Conservation (phyloP, 495 filamentous ascomycete genomes). For the Peziza echinospora region DNA sequence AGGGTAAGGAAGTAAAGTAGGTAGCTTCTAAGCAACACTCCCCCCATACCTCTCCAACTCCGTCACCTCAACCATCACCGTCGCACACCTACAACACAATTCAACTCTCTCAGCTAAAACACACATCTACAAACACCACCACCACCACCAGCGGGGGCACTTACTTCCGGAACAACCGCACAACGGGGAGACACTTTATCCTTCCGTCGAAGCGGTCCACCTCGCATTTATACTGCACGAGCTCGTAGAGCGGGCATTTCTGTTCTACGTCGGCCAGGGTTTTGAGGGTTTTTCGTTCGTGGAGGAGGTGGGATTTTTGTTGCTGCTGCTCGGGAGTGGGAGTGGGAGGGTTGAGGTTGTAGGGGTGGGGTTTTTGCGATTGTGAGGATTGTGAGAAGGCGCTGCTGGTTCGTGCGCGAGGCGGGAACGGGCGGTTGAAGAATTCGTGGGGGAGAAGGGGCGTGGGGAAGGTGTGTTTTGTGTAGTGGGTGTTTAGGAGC, state of each 20-base stretch:
- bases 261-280: conserved; percentile 4
- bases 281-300: background rate
- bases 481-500: too few species aligned
- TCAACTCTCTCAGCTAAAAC: background rate
- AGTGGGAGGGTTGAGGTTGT: background rate
- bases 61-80: conserved; percentile 15
- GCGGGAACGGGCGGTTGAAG: conserved; percentile 6
- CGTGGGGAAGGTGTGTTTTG: conserved; percentile 10
- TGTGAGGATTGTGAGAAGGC: too few species aligned
- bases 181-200: conserved; percentile 10
- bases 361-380: too few species aligned
- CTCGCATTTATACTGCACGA: conserved; percentile 15
- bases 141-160: background rate
- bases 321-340: background rate
- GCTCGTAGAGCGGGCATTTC: conserved; percentile 10
- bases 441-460: conserved; percentile 6
- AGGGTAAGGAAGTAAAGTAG: too few species aligned
- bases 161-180: conserved; percentile 16
- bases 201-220: conserved; percentile 3
- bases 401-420: conserved; percentile 6
- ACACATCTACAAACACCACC: background rate
- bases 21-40: too few species aligned
- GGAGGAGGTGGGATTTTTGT: too few species aligned
- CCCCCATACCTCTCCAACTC: conserved; percentile 8
- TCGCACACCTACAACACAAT: conserved; percentile 9